These are phyloP conservation scores for Graphilbum ipis-grandicollis DNA, from an alignment of 2,329 filamentous ascomycete genomes.

Conservation along the genomic window DNA sequence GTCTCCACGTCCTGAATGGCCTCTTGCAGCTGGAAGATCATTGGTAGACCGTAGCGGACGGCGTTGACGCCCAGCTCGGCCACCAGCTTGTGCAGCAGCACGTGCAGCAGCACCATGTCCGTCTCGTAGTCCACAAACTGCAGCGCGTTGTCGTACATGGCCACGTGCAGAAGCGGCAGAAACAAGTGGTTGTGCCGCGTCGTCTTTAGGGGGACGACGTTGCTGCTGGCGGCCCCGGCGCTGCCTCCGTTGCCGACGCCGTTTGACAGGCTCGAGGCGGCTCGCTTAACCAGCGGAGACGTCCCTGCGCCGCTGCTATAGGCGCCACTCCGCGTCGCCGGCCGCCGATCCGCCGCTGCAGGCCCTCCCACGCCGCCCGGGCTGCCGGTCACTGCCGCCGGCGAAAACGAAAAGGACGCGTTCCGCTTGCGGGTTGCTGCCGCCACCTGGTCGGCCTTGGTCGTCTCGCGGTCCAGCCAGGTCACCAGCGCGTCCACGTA, in stretches of 20 bases:
- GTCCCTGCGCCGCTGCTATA: slow-evolving; percentile 7
- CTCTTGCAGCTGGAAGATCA: slow-evolving; percentile 79
- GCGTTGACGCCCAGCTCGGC: slow-evolving; percentile 70
- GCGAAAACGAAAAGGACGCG: too few species aligned
- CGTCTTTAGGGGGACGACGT: slow-evolving; percentile 13
- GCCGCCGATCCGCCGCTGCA: slow-evolving; percentile 24
- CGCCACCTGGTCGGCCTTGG: slow-evolving; percentile 43
- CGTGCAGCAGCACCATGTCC: slow-evolving; percentile 61
- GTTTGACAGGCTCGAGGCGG: slow-evolving; percentile 48
- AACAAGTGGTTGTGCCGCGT: slow-evolving; percentile 52
- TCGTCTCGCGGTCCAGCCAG: slow-evolving; percentile 74
- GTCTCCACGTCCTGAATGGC: slow-evolving; percentile 53
- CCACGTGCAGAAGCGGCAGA: slow-evolving; percentile 65
- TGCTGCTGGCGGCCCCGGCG: slow-evolving; percentile 8
- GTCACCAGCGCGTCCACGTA: slow-evolving; percentile 71
- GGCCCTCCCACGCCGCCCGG: too few species aligned
- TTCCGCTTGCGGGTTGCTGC: too few species aligned
- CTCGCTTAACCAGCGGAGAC: slow-evolving; percentile 33
- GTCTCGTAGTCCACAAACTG: slow-evolving; percentile 55
- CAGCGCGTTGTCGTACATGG: slow-evolving; percentile 75
- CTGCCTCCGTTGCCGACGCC: slow-evolving; percentile 19
- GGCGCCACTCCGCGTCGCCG: slow-evolving; percentile 20
- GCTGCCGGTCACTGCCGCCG: too few species aligned
- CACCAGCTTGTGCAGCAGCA: slow-evolving; percentile 59
- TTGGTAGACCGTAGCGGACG: slow-evolving; percentile 60